Evolutionary conservation across 805 yeast species (phyloP).

Genomic region (Metahyphopichia silvanorum): DNA sequence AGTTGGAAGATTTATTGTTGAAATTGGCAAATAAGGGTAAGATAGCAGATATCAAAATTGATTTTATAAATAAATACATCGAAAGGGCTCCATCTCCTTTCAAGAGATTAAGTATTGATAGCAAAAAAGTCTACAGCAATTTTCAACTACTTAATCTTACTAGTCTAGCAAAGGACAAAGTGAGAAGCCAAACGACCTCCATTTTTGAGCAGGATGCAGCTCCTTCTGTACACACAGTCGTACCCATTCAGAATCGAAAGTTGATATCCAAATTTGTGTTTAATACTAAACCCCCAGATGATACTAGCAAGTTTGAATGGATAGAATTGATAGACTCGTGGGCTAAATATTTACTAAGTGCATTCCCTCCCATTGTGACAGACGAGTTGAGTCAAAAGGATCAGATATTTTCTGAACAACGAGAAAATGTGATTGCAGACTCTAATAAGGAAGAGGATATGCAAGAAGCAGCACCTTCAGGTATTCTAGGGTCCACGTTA

Average conservation of each 20-base stretch:
- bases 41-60: constrained; percentile 22
- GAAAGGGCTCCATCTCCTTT: constrained; percentile 7
- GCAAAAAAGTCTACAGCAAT: constrained; percentile 20
- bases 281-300: constrained; percentile 4
- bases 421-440: constrained; percentile 7
- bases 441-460: constrained; percentile 3
- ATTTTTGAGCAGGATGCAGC: constrained; percentile 3
- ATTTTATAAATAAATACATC: constrained; percentile 22
- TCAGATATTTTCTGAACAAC: constrained; percentile 30
- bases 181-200: constrained; percentile 5
- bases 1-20: constrained; percentile 26
- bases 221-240: background rate
- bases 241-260: constrained; percentile 1
- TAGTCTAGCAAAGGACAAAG: constrained; percentile 3
- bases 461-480: constrained; percentile 3
- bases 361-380: constrained; percentile 26
- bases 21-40: constrained; percentile 28
- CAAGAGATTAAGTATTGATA: constrained; percentile 10
- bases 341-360: constrained; percentile 16
- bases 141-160: constrained; percentile 16
- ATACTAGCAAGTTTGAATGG: constrained; percentile 4
- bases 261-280: constrained; percentile 8
- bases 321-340: constrained; percentile 10
- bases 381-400: constrained; percentile 31
- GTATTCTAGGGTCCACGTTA: constrained; percentile 1